Percentiles rank a stretch among this genome's conserved stretches.
phyloP scores from a whole-genome alignment of 2,329 filamentous ascomycete species.

The Colletotrichum agaves region DNA sequence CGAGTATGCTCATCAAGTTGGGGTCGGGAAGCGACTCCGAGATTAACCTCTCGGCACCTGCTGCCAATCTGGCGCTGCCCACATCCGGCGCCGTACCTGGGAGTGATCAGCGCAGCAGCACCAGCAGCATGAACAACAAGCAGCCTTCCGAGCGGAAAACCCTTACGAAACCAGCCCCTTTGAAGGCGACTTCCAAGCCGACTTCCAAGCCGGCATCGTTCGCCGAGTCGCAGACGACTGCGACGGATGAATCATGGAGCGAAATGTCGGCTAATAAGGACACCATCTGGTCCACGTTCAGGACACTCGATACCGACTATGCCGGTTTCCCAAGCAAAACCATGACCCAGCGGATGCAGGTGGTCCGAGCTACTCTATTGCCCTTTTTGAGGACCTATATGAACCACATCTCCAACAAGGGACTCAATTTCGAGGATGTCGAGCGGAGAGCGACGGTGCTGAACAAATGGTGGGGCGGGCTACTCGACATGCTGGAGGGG shows the following conservation, averaged over 20 bases:
- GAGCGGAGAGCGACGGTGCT: constrained; percentile 83
- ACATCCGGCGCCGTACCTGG: constrained; percentile 40
- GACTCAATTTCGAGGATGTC: constrained; percentile 80
- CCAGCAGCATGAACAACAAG: constrained; percentile 10
- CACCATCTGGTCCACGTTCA: constrained; percentile 66
- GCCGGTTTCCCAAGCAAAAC: constrained; percentile 76
- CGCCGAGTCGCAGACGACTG: constrained; percentile 50
- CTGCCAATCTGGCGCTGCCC: constrained; percentile 57
- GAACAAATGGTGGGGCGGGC: constrained; percentile 89
- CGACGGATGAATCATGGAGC: constrained; percentile 57
- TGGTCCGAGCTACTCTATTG: constrained; percentile 77
- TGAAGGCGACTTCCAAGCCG: constrained; percentile 48
- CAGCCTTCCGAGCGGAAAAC: neutral
- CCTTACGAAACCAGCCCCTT: neutral
- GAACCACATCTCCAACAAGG: constrained; percentile 71
- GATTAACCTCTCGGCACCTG: constrained; percentile 53
- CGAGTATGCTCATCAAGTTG: constrained; percentile 54
- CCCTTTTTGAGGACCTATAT: constrained; percentile 81
- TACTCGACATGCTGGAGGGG: constrained; percentile 85
- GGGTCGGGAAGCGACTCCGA: constrained; percentile 51
- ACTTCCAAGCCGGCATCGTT: constrained; percentile 52
- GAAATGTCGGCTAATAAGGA: constrained; percentile 60
- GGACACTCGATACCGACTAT: constrained; percentile 61
- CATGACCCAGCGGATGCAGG: constrained; percentile 76
- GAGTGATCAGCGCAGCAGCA: constrained; percentile 13